These are phyloP conservation scores for Thelonectria discophora DNA, from an alignment of 2,329 filamentous ascomycete species.

Conservation along the genomic window DNA sequence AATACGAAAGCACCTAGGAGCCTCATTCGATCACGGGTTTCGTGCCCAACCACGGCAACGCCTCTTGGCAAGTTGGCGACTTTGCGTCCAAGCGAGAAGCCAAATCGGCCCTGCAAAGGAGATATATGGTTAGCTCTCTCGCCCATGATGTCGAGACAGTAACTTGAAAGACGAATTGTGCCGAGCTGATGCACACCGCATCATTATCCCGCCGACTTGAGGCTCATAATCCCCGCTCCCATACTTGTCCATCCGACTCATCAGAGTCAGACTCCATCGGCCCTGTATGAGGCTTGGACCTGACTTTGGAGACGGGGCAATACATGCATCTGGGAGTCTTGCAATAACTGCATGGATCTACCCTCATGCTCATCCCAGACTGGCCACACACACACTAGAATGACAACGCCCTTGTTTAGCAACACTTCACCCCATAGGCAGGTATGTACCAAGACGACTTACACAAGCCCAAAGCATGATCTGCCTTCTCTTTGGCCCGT, in stretches of 20 bases:
- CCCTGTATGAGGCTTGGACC: not conserved
- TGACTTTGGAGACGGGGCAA: conserved; percentile 6
- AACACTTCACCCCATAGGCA: not conserved
- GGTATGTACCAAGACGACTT: not conserved
- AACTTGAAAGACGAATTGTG: too few relatives aligned
- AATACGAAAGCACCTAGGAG: too few relatives aligned
- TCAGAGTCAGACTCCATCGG: too few relatives aligned
- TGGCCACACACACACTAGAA: conserved; percentile 5
- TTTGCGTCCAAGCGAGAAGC: too few relatives aligned
- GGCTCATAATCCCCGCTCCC: not conserved
- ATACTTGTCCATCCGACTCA: not conserved
- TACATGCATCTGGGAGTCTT: conserved; percentile 1
- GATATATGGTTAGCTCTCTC: too few relatives aligned
- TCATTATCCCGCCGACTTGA: too few relatives aligned
- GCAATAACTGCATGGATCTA: conserved; percentile 3
- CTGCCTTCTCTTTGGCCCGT: not conserved
- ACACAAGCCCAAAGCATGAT: not conserved
- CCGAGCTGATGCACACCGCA: too few relatives aligned
- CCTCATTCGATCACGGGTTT: too few relatives aligned
- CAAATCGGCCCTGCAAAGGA: too few relatives aligned
- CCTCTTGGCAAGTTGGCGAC: too few relatives aligned
- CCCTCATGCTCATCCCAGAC: not conserved
- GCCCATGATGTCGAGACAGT: too few relatives aligned
- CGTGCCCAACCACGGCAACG: too few relatives aligned
- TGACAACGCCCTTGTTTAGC: not conserved